These are phyloP conservation scores for Pilaira anomala DNA, from an alignment of 192 early-diverging fungal species.

Conservation along the genomic window DNA sequence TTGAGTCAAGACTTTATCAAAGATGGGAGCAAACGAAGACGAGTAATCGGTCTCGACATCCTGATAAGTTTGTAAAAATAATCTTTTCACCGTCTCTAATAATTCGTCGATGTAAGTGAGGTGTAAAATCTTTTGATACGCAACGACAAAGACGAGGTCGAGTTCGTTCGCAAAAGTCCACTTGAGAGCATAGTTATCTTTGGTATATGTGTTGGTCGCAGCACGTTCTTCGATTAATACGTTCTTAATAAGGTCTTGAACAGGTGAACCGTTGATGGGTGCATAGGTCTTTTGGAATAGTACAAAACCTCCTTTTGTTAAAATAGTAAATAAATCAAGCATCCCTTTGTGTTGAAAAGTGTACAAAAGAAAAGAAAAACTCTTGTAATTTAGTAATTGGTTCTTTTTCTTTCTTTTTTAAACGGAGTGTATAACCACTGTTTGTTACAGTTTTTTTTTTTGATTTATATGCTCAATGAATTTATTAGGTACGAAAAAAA, in stretches of 20 bases:
- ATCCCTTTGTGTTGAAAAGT: conserved; percentile 39
- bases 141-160: conserved; percentile 79
- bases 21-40: conserved; percentile 63
- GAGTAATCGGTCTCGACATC: conserved; percentile 27
- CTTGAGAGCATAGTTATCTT: conserved; percentile 71
- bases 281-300: conserved; percentile 79
- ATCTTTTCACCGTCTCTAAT: conserved; percentile 60
- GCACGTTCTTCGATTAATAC: conserved; percentile 76
- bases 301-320: conserved; percentile 85
- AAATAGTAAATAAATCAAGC: conserved; percentile 82
- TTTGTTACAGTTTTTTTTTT: too few species aligned
- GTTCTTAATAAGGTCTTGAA: conserved; percentile 71
- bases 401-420: too few species aligned
- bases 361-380: too few species aligned
- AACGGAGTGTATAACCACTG: too few species aligned
- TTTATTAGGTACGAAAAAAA: too few species aligned
- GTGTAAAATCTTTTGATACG: conserved; percentile 84
- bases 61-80: conserved; percentile 64
- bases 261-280: conserved; percentile 52
- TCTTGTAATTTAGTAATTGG: too few species aligned
- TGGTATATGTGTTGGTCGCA: conserved; percentile 53
- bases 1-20: conserved; percentile 60
- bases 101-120: conserved; percentile 84
- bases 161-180: conserved; percentile 82
- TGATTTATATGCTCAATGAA: too few species aligned